Evolutionary conservation across 1,284 basidiomycete species (phyloP), one percentile per base, ranked within the genome.

Genomic region (Stereum hirsutum): DNA sequence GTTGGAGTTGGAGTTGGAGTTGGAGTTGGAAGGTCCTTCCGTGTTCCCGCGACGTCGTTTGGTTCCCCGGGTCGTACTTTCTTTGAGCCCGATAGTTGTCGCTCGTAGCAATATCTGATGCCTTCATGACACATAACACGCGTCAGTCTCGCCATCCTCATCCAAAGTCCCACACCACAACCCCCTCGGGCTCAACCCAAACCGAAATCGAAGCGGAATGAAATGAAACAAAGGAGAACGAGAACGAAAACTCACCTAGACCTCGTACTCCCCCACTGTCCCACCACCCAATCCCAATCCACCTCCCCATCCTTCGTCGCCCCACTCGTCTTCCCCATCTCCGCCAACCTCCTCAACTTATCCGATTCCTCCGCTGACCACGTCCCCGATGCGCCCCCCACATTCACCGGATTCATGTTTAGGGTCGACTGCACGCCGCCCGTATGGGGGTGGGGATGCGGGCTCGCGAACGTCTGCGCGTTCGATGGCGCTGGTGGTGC

Each of bases 61-160:
- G 19, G 68, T 65, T 1, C 75, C 77, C 28, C 80, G 63, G 1
- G 73, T 76, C 4, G 81, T 76, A 46, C 78, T 83, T 51, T 83
- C 81, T 58, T 86, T 86, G 33, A 88, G 63, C 5, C 80, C 78
- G 21, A 88, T 59, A n/a, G 71, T 65, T 1, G 81, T 86, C 3
- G 84, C 85, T 57, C 85, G 86, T 49, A 85, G 72, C 25, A 87
- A 62, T 42, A 88, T 86, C 58, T 88, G 84, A 52, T 85, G 82
- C 53, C 83, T 87, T 51, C 6, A 46, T 14, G 17, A 38, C 42
- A 17, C 10, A n/a, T n/a, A n/a, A n/a, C n/a, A n/a, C n/a, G n/a
- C n/a, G n/a, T n/a, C n/a, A n/a, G n/a, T n/a, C n/a, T n/a, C n/a
- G n/a, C n/a, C n/a, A n/a, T n/a, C n/a, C n/a, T n/a, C n/a, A n/a